Evolutionary conservation across 2,329 filamentous ascomycete species (phyloP).

Genomic region (Trichoderma aggressivum): DNA sequence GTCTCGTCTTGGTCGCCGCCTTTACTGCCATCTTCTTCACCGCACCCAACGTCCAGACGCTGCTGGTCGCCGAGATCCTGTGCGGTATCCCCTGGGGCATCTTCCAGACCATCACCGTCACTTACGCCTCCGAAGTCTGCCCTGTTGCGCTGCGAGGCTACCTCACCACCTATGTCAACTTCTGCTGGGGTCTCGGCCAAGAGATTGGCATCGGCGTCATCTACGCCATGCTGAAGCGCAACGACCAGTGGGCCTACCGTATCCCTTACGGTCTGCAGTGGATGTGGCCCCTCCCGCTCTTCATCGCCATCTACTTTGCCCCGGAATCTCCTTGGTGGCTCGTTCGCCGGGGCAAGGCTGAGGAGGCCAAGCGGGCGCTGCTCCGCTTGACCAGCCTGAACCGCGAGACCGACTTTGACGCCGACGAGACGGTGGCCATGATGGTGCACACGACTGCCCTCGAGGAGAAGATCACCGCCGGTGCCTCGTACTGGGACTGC

Average conservation of each 20-base stretch:
- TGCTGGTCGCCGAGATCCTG: constrained; percentile 60
- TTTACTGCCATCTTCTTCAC: constrained; percentile 66
- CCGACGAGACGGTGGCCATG: constrained; percentile 84
- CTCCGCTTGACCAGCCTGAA: constrained; percentile 61
- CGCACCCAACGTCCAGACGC: constrained; percentile 54
- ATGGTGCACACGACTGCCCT: constrained; percentile 86
- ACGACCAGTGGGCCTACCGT: constrained; percentile 66
- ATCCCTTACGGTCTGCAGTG: constrained; percentile 73
- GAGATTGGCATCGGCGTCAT: constrained; percentile 72
- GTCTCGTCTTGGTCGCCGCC: constrained; percentile 50
- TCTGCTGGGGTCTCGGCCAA: constrained; percentile 75
- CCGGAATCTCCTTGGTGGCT: constrained; percentile 75
- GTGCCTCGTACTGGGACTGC: constrained; percentile 76
- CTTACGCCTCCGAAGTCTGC: constrained; percentile 70
- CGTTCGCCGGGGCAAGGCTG: constrained; percentile 61
- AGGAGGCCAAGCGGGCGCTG: constrained; percentile 64
- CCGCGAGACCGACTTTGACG: constrained; percentile 68
- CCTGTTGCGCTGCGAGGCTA: constrained; percentile 69
- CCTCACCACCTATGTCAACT: constrained; percentile 71
- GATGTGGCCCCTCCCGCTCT: constrained; percentile 71
- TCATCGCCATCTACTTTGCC: constrained; percentile 63
- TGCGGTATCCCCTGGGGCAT: constrained; percentile 62
- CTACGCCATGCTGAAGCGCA: constrained; percentile 60
- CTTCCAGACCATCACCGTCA: constrained; percentile 57
- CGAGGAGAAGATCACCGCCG: constrained; percentile 70